Percentiles rank a stretch among this genome's conserved stretches.
These are phyloP conservation scores for Cystofilobasidium capitatum DNA, from an alignment of 768 basidiomycete species.

Conservation along the genomic window DNA sequence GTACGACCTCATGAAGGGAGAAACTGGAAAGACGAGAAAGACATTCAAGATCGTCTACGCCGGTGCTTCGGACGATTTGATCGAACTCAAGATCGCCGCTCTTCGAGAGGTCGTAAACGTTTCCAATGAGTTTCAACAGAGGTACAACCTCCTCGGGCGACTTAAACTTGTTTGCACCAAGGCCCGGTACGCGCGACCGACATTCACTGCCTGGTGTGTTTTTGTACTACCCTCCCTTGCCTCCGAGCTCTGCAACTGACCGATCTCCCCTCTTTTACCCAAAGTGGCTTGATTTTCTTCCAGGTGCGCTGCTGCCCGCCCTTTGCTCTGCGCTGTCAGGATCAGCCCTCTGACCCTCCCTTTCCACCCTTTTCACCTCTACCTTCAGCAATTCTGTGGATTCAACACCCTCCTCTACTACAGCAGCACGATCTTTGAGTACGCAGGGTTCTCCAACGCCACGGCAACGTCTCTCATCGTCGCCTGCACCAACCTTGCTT, in stretches of 20 bases:
- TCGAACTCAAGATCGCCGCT: not conserved
- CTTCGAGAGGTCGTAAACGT: not conserved
- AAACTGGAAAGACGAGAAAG: not conserved
- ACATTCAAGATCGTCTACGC: not conserved
- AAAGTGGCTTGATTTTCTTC: not conserved
- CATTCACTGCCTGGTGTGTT: not conserved
- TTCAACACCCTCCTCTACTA: not conserved
- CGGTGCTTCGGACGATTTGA: not conserved
- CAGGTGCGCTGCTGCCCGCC: not conserved
- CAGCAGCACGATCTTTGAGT: not conserved
- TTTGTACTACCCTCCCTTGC: no score
- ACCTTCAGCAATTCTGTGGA: not conserved
- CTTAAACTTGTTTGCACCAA: not conserved
- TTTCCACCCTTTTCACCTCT: not conserved
- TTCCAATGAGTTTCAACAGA: not conserved
- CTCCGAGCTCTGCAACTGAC: no score
- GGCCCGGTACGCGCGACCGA: not conserved
- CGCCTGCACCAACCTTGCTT: not conserved
- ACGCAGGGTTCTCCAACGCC: not conserved
- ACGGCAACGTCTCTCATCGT: not conserved
- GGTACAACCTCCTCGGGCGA: not conserved
- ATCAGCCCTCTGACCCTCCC: not conserved
- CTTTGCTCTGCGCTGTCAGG: not conserved
- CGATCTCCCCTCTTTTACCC: no score
- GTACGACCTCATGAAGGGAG: not conserved